Base-by-base conservation (phyloP, 768 basidiomycete species). In the Amanita polypyramis region DNA sequence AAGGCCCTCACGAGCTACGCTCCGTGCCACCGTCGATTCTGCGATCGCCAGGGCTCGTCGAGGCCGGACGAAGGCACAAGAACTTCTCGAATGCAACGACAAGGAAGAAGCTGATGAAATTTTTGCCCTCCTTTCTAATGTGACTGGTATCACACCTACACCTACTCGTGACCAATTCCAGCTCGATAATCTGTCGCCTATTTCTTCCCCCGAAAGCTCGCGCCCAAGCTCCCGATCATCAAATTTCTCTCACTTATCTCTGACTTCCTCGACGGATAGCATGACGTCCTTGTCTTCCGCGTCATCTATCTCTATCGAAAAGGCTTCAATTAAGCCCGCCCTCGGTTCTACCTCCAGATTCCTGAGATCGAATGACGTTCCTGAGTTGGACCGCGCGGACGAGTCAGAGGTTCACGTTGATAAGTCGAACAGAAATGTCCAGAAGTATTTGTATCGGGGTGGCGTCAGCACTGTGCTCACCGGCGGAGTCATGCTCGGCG, bases 401-500 rank as follows among this genome's bases (percentile, higher is more conserved):
- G 52, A 47, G 43, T 17, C 53, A 19, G 5, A 34, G 9, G 55
- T 63, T 3, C 49, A 60, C 52, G 52, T 62, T n/a, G 56, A 64
- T 43, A 57, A 44, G 30, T 43, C 53, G 14, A 61, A 61, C 46
- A 60, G 57, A 29, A 49, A 61, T 9, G 54, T 61, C 12, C 64
- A 61, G 11, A 65, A 61, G 27, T 72, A 70, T 55, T 58, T 67
- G 11, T 72, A 72, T 53, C 62, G 64, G 51, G 70, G 69, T 39
- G 70, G 70, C 11, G 60, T 67, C 33, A 70, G 69, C 58, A 69
- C 62, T 51, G 66, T 68, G 29, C 63, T 70, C 41, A 67, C 65
- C 10, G 70, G 70, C 17, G 70, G 70, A 33, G 69, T 72, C 14
- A 72, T 70, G 70, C 67, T 72, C 32, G 70, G 68, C 10, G 38